phyloP scores from a whole-genome alignment of 140 eudicot genomes.

The Eryngium alpinum region DNA sequence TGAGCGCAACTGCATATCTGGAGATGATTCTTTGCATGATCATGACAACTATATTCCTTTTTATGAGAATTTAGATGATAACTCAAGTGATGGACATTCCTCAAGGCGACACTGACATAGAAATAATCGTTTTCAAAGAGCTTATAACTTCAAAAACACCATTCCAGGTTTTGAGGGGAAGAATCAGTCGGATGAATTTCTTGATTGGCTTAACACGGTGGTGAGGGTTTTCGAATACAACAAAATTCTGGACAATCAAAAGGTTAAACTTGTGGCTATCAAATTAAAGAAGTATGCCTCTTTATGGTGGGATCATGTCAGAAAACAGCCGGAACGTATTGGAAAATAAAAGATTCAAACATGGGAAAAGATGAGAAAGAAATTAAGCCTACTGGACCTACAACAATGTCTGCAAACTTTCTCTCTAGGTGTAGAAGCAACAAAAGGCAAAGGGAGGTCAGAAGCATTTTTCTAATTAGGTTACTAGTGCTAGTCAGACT shows the following conservation, averaged over 20 bases:
- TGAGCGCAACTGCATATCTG: not conserved
- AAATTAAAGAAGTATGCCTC: constrained; percentile 20
- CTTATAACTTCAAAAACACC: not conserved
- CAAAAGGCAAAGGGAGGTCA: not conserved
- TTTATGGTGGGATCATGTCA: constrained; percentile 19
- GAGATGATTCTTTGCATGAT: not conserved
- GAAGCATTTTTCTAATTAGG: not conserved
- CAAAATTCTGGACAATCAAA: not conserved
- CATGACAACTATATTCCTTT: not conserved
- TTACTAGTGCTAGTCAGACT: not conserved
- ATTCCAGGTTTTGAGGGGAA: constrained; percentile 13
- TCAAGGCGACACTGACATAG: not conserved
- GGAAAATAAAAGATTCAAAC: constrained; percentile 3
- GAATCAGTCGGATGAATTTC: constrained; percentile 7
- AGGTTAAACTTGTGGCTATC: constrained; percentile 23
- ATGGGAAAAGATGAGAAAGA: constrained; percentile 22
- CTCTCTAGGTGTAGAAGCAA: constrained; percentile 3
- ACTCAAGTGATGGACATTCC: not conserved
- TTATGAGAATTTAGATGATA: not conserved
- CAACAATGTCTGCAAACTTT: constrained; percentile 17
- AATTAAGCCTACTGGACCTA: constrained; percentile 12
- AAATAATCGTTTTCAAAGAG: not conserved
- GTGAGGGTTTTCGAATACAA: constrained; percentile 21
- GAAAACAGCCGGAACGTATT: constrained; percentile 4
- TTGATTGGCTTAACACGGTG: constrained; percentile 9